A percentile compares a stretch with the other conserved stretches of the same genome.
Conservation (phyloP, 345 rosid species). For the Bruguiera gymnorhiza region DNA sequence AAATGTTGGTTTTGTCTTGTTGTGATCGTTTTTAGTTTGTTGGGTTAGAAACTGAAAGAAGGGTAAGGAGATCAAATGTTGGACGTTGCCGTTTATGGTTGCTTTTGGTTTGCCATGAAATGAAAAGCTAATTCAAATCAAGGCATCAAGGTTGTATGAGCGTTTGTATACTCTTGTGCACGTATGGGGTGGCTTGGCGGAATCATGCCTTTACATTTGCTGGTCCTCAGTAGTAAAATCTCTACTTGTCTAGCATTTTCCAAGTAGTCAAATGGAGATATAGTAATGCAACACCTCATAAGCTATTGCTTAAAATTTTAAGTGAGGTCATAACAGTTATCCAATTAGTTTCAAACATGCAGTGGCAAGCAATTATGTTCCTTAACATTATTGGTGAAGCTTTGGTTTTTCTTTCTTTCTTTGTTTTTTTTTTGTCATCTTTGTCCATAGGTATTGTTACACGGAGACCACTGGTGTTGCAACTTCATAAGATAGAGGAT, state of each 20-base stretch:
- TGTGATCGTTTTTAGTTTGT: conserved; percentile 4
- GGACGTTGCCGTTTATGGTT: conserved; percentile 16
- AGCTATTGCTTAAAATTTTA: conserved; percentile 6
- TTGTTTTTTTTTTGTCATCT: neutral
- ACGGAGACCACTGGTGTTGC: conserved; percentile 93
- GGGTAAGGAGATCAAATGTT: neutral
- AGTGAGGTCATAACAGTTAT: neutral
- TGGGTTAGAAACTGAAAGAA: neutral
- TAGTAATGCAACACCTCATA: neutral
- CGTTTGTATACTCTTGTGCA: neutral
- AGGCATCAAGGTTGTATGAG: too few relatives aligned
- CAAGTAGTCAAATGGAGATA: conserved; percentile 1
- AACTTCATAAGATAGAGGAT: conserved; percentile 81
- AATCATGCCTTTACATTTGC: neutral
- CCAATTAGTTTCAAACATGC: neutral
- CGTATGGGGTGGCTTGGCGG: neutral
- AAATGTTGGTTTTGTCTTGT: conserved; percentile 5
- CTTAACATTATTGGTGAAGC: too few relatives aligned
- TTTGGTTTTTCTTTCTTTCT: neutral
- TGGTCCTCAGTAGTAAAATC: neutral
- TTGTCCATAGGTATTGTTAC: conserved; percentile 77
- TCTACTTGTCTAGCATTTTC: neutral
- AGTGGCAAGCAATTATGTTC: too few relatives aligned
- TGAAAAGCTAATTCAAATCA: neutral
- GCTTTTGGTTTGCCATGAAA: neutral